phyloP scores from a whole-genome alignment of 108 stramenopile genomes.

The Pelagomonas calceolata region DNA sequence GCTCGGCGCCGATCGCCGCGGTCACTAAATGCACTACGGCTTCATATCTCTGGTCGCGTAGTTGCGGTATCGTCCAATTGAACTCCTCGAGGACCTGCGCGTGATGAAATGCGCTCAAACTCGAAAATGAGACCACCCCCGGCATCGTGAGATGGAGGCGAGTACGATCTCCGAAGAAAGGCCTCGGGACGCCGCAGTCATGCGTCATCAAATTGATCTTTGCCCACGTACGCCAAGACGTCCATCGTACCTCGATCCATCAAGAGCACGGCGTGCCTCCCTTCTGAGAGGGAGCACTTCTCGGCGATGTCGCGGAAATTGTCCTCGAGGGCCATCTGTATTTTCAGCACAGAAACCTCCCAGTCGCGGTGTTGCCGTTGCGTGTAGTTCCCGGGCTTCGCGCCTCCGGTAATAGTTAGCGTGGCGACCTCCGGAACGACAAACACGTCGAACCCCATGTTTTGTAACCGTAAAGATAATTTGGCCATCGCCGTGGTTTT shows the following conservation, averaged over 20 bases:
- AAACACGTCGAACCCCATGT: background rate
- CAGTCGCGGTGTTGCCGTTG: background rate
- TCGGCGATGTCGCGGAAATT: slow-evolving; percentile 58
- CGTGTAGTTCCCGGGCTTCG: background rate
- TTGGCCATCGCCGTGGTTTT: background rate
- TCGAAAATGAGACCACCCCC: too few species aligned
- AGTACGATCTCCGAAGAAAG: too few species aligned
- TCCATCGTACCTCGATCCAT: slow-evolving; percentile 91
- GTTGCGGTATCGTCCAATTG: background rate
- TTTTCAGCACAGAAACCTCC: slow-evolving; percentile 25
- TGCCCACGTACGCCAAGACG: slow-evolving; percentile 68
- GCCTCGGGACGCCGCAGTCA: slow-evolving; percentile 39
- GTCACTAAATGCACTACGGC: slow-evolving; percentile 86
- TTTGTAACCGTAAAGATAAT: background rate
- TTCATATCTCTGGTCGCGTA: slow-evolving; percentile 55
- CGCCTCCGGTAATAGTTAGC: background rate
- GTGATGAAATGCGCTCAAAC: too few species aligned
- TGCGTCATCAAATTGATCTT: slow-evolving; percentile 53
- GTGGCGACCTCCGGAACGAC: background rate
- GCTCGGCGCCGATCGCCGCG: slow-evolving; percentile 69
- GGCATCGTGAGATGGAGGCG: too few species aligned
- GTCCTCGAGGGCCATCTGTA: slow-evolving; percentile 80
- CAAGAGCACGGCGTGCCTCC: slow-evolving; percentile 67
- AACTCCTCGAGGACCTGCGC: background rate
- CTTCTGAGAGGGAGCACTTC: slow-evolving; percentile 24